These are phyloP conservation scores for Podosphaera aphanis DNA, from an alignment of 2,329 filamentous ascomycete species.

Conservation along the genomic window DNA sequence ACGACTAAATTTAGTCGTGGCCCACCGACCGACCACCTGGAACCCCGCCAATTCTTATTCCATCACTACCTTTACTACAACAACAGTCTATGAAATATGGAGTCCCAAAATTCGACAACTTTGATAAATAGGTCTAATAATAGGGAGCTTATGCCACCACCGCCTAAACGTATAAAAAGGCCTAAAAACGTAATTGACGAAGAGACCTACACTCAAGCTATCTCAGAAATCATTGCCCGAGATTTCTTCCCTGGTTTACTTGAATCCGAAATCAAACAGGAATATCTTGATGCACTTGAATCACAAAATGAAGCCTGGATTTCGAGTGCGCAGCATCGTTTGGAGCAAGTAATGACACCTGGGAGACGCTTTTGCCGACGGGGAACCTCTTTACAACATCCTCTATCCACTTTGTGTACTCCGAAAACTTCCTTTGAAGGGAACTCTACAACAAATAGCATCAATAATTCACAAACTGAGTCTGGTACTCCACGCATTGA, in stretches of 20 bases:
- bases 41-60: no score
- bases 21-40: no score
- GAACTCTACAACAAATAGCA: constrained; percentile 31
- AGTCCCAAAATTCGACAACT: constrained; percentile 23
- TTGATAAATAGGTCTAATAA: constrained; percentile 39
- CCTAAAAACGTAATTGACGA: constrained; percentile 76
- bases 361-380: constrained; percentile 24
- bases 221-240: constrained; percentile 84
- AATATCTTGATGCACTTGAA: constrained; percentile 78
- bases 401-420: constrained; percentile 11
- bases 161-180: constrained; percentile 81
- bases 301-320: constrained; percentile 77
- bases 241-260: constrained; percentile 90
- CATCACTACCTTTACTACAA: no score
- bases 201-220: constrained; percentile 71
- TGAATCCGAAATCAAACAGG: constrained; percentile 67
- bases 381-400: constrained; percentile 16
- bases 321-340: constrained; percentile 46
- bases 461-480: constrained; percentile 17
- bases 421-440: background rate
- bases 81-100: background rate
- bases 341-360: constrained; percentile 64
- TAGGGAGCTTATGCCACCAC: constrained; percentile 64
- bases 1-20: no score
- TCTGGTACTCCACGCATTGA: constrained; percentile 31